These are phyloP conservation scores for Echinosophora koreensis DNA, from an alignment of 306 rosid species.

Conservation along the genomic window DNA sequence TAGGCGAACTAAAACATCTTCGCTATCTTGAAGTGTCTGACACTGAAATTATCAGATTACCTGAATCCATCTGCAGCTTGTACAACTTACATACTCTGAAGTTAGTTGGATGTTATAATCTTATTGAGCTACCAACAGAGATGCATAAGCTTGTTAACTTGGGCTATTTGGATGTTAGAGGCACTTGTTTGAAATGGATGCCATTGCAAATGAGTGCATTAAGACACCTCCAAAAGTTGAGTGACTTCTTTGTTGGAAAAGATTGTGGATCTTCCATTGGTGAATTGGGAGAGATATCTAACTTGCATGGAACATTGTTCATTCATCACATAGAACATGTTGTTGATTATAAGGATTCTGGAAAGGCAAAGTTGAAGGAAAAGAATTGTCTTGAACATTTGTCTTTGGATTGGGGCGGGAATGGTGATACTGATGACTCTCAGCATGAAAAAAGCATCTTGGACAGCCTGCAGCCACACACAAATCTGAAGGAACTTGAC, in stretches of 20 bases:
- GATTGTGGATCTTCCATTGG: conserved; percentile 42
- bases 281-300: conserved; percentile 46
- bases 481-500: conserved; percentile 49
- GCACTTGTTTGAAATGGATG: conserved; percentile 45
- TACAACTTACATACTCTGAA: conserved; percentile 54
- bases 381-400: conserved; percentile 47
- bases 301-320: conserved; percentile 47
- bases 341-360: conserved; percentile 9
- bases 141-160: conserved; percentile 49
- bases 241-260: conserved; percentile 42
- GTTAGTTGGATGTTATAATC: conserved; percentile 39
- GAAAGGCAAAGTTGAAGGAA: conserved; percentile 50
- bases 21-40: conserved; percentile 45
- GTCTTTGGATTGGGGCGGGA: conserved; percentile 45
- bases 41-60: conserved; percentile 37
- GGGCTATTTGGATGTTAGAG: conserved; percentile 47
- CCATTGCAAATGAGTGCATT: conserved; percentile 45
- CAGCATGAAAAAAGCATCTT: conserved; percentile 41
- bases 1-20: conserved; percentile 48
- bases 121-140: conserved; percentile 42
- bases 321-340: conserved; percentile 40
- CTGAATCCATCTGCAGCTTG: conserved; percentile 46
- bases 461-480: conserved; percentile 41
- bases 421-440: conserved; percentile 39
- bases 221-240: conserved; percentile 46